Conservation (phyloP, 2,329 filamentous ascomycete species). For the Penicillium fuscoglaucum region DNA sequence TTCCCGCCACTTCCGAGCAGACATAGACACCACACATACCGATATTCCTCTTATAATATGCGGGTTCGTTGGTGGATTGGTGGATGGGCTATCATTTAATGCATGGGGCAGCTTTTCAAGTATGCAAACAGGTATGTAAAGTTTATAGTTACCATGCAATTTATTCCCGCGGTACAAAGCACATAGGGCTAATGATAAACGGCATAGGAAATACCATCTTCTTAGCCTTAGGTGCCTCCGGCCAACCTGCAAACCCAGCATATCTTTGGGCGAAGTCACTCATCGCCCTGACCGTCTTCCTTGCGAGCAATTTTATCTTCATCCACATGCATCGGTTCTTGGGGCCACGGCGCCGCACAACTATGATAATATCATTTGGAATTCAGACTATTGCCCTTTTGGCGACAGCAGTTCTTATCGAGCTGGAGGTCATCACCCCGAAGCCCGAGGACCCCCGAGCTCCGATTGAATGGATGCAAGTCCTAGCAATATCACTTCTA, state of each 20-base stretch:
- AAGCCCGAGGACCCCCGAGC: slow-evolving; percentile 31
- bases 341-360: slow-evolving; percentile 38
- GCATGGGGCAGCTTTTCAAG: slow-evolving; percentile 46
- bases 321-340: slow-evolving; percentile 36
- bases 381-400: slow-evolving; percentile 40
- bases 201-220: slow-evolving; percentile 46
- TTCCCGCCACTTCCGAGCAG: slow-evolving; percentile 22
- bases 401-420: slow-evolving; percentile 38
- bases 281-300: slow-evolving; percentile 41
- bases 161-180: background rate
- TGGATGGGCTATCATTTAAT: slow-evolving; percentile 45
- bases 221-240: slow-evolving; percentile 44
- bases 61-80: slow-evolving; percentile 42
- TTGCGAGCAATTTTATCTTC: slow-evolving; percentile 44
- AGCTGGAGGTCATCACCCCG: slow-evolving; percentile 34
- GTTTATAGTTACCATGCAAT: background rate
- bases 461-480: slow-evolving; percentile 39
- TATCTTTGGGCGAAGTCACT: slow-evolving; percentile 48
- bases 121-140: slow-evolving; percentile 45
- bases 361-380: slow-evolving; percentile 42
- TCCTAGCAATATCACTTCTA: slow-evolving; percentile 41
- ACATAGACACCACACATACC: slow-evolving; percentile 28
- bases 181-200: background rate
- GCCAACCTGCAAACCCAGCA: slow-evolving; percentile 41
- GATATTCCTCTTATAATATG: slow-evolving; percentile 37